Percentiles rank a stretch among this genome's conserved stretches.
phyloP scores from a whole-genome alignment of 2,329 filamentous ascomycete genomes.

The Colletotrichum musicola region DNA sequence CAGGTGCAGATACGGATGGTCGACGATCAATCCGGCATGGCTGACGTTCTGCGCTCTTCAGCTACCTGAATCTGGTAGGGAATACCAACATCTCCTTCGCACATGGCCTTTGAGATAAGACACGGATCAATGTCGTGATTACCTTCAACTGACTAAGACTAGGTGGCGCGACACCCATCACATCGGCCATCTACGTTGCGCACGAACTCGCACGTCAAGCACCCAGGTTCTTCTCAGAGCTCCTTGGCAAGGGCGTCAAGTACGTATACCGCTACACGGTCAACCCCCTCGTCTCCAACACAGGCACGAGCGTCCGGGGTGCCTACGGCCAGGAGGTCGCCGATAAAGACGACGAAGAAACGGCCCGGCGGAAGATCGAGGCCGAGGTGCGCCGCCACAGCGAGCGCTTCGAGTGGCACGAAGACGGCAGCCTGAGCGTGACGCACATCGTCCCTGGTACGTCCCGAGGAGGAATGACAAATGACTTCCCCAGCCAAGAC shows the following conservation, averaged over 20 bases:
- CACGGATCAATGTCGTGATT: background rate
- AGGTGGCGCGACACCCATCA: slow-evolving; percentile 53
- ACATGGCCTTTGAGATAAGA: background rate
- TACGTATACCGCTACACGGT: slow-evolving; percentile 48
- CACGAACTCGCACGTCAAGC: slow-evolving; percentile 43
- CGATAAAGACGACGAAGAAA: slow-evolving; percentile 43
- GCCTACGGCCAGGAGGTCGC: slow-evolving; percentile 48
- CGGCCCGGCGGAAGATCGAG: slow-evolving; percentile 46
- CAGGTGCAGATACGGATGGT: slow-evolving; percentile 48
- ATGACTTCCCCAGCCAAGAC: background rate
- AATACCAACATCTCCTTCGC: background rate
- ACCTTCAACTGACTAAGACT: background rate
- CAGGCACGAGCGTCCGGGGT: slow-evolving; percentile 47
- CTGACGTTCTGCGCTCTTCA: slow-evolving; percentile 47
- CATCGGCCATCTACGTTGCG: slow-evolving; percentile 46
- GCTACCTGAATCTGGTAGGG: slow-evolving; percentile 46
- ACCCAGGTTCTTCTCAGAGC: slow-evolving; percentile 46
- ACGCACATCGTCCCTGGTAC: slow-evolving; percentile 49
- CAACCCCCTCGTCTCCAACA: slow-evolving; percentile 47
- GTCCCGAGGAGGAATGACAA: background rate
- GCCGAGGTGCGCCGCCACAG: slow-evolving; percentile 50
- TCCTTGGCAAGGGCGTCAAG: slow-evolving; percentile 46
- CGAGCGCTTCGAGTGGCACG: slow-evolving; percentile 49
- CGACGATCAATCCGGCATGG: slow-evolving; percentile 52
- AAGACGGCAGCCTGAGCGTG: slow-evolving; percentile 50